A percentile compares a stretch with the other conserved stretches of the same genome.
phyloP scores from a whole-genome alignment of 257 asterid genomes.

The Asclepias syriaca region DNA sequence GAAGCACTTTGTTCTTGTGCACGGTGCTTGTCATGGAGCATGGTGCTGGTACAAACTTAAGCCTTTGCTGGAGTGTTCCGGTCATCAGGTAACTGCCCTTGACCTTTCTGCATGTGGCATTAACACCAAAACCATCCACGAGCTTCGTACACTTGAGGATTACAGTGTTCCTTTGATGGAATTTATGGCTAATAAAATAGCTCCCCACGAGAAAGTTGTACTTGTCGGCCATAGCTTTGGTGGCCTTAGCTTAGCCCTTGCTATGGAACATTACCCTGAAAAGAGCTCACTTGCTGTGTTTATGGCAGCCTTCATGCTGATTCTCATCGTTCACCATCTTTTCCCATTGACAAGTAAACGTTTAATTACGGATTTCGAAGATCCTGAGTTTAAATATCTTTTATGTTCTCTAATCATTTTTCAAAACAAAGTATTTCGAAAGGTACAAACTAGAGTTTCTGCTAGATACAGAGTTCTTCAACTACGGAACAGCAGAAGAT shows the following conservation, averaged over 20 bases:
- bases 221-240: constrained; percentile 18
- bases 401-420: too few species aligned
- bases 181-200: constrained; percentile 5
- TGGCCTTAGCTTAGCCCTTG: constrained; percentile 17
- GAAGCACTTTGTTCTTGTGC: too few species aligned
- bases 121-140: neutral
- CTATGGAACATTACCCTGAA: constrained; percentile 18
- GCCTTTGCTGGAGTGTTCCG: too few species aligned
- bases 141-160: constrained; percentile 6
- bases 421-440: neutral
- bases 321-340: neutral
- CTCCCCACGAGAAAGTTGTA: constrained; percentile 5
- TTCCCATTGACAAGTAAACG: neutral
- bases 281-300: constrained; percentile 15
- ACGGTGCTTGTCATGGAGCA: too few species aligned
- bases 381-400: too few species aligned
- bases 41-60: too few species aligned
- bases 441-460: too few species aligned
- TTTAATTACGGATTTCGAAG: too few species aligned
- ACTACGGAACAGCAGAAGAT: constrained; percentile 29
- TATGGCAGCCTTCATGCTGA: constrained; percentile 12
- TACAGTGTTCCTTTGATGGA: constrained; percentile 9
- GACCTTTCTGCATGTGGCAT: too few species aligned
- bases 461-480: neutral
- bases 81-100: too few species aligned